These are phyloP conservation scores for Clonostachys byssicola DNA, from an alignment of 2,329 filamentous ascomycete species.

Conservation along the genomic window DNA sequence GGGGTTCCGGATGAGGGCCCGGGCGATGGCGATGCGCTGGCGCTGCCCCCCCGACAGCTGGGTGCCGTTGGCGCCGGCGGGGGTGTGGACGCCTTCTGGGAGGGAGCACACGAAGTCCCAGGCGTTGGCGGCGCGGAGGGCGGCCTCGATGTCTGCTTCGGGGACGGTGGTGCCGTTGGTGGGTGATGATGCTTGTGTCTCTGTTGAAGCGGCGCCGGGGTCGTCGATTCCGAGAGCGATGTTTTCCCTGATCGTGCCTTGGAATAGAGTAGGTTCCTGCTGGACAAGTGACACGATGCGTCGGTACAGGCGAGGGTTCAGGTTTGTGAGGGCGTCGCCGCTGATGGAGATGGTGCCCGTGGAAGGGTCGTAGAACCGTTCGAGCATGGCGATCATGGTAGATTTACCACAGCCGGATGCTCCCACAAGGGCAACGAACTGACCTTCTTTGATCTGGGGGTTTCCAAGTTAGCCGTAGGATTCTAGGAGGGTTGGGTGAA, in stretches of 20 bases:
- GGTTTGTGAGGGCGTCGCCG: slow-evolving; percentile 71
- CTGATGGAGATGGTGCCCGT: slow-evolving; percentile 79
- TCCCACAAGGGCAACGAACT: slow-evolving; percentile 69
- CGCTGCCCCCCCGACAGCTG: slow-evolving; percentile 90
- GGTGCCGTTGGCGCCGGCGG: slow-evolving; percentile 83
- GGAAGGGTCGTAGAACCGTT: slow-evolving; percentile 91
- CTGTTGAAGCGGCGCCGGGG: slow-evolving; percentile 6
- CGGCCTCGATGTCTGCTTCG: slow-evolving; percentile 70
- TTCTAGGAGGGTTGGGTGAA: slow-evolving; percentile 17
- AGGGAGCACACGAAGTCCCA: slow-evolving; percentile 86
- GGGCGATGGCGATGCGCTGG: slow-evolving; percentile 88
- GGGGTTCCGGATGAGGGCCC: slow-evolving; percentile 85
- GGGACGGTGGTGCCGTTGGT: slow-evolving; percentile 55
- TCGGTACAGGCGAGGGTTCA: slow-evolving; percentile 86
- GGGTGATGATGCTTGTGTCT: slow-evolving; percentile 12
- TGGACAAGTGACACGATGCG: slow-evolving; percentile 81
- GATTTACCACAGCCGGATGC: slow-evolving; percentile 92
- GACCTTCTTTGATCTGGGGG: too few species aligned
- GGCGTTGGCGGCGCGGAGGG: slow-evolving; percentile 74
- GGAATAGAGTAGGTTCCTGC: slow-evolving; percentile 92
- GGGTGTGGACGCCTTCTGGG: slow-evolving; percentile 79
- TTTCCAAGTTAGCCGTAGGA: neutral
- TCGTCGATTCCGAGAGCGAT: slow-evolving; percentile 65
- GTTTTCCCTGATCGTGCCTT: slow-evolving; percentile 87
- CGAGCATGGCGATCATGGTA: slow-evolving; percentile 86